Base-by-base conservation (phyloP, 1,139 yeast species). In the Geotrichum bryndzae region DNA sequence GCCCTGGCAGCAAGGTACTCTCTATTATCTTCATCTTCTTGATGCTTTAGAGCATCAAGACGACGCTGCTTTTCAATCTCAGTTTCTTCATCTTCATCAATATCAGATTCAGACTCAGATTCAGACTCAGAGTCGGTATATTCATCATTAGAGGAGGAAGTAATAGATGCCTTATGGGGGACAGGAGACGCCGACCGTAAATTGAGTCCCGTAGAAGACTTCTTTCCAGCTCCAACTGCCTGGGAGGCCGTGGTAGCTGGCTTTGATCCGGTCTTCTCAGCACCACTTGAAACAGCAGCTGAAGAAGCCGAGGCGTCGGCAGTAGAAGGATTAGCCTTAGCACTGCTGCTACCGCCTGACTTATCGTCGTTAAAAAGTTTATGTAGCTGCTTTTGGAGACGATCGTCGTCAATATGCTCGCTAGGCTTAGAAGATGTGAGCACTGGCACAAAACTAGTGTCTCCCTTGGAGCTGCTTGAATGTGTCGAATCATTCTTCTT, bases 41-140 rank as follows among this genome's bases (percentile, higher is more conserved):
- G 33, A 23, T 27, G 29, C n/a, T 96, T 95, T 66, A 91, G 80
- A 0, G 97, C 97, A 2, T 94, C 92, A 65, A 90, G 76, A 67
- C 97, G 82, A 70, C 97, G 83, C 55, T 80, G 80, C 66, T 84
- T 82, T 72, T 91, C 97, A 31, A 86, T 84, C 48, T 79, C 87
- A 0, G 92, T 86, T 69, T 88, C 95, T 23, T 77, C 59, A 23
- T 56, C 63, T 13, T 61, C 64, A 13, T 61, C 63, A 8, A 51
- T 57, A n/a, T 63, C 53, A 15, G 18, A 35, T 29, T 53, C 55
- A 8, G 50, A 41, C 7, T 57, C 57, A n/a, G 22, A 53, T 23
- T 29, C 54, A 25, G 41, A 56, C 51, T 50, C 57, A 23, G 52
- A 38, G 23, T 35, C 51, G 46, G 57, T 59, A 23, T 63, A 62